Evolutionary conservation across 2,329 filamentous ascomycete genomes (phyloP).

Genomic region (Claviceps pusilla): DNA sequence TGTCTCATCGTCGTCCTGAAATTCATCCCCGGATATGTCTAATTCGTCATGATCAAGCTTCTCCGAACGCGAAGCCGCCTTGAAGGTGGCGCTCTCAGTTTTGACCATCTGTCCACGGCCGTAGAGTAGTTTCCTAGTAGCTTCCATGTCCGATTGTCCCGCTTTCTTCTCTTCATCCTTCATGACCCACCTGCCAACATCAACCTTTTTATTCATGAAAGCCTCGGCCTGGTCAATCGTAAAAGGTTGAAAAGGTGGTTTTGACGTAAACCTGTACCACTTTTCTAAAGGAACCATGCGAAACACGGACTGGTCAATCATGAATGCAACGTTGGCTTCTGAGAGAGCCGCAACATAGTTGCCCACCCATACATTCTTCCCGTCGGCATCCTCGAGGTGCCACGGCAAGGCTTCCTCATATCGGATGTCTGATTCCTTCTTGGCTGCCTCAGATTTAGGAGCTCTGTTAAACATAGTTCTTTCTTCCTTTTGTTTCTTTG

Average conservation of each 20-base stretch:
- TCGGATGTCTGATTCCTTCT: constrained; percentile 55
- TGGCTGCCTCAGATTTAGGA: constrained; percentile 67
- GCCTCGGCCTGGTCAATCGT: constrained; percentile 76
- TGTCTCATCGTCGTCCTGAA: constrained; percentile 79
- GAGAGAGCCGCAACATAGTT: constrained; percentile 82
- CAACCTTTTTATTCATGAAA: constrained; percentile 63
- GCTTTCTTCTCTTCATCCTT: constrained; percentile 45
- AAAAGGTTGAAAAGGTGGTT: constrained; percentile 63
- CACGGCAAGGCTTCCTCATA: constrained; percentile 94
- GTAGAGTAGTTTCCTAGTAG: constrained; percentile 36
- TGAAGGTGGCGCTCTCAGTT: constrained; percentile 51
- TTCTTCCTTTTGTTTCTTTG: constrained; percentile 59
- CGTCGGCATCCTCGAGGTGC: constrained; percentile 93
- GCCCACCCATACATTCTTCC: constrained; percentile 86
- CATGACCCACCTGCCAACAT: constrained; percentile 69
- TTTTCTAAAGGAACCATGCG: constrained; percentile 87
- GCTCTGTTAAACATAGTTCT: constrained; percentile 76
- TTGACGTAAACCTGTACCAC: constrained; percentile 78
- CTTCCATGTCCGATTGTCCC: constrained; percentile 44
- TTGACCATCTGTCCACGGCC: constrained; percentile 46
- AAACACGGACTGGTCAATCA: constrained; percentile 55
- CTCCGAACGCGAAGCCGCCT: constrained; percentile 44
- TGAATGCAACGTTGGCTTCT: constrained; percentile 66
- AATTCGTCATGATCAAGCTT: constrained; percentile 57
- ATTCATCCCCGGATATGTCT: constrained; percentile 55